Base-by-base conservation (phyloP, 257 asterid species). In the Prunella vulgaris region DNA sequence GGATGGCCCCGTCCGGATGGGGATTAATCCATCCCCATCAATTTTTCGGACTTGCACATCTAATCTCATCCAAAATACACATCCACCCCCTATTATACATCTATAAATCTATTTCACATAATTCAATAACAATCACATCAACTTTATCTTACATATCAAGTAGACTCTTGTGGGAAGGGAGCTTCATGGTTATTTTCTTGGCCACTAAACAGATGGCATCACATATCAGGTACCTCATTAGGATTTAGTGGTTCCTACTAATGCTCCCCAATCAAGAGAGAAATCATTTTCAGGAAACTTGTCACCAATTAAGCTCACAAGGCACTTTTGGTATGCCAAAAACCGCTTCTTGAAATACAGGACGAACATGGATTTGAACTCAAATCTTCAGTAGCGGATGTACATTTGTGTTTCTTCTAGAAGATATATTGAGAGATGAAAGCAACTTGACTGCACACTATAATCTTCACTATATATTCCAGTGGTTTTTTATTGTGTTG, bases 401-500 rank as follows among this genome's bases (percentile, higher is more conserved):
- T 44, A 77, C 60, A 73, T 67, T 68, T 76, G 78, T 66, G 68
- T 69, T 80, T 75, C 81, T 81, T 35, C 81, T 75, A 33, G 95
- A 77, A n/a, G n/a, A n/a, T n/a, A n/a, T n/a, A n/a, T 69, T 80
- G 90, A 66, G 92, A 81, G 73, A 84, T 42, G 28, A 81, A 80
- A 57, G 81, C 83, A 70, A 87, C 79, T 77, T 90, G 97, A 81
- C 97, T 91, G 84, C 92, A 89, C 80, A 79, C 86, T 85, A 67
- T 75, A 87, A 40, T 84, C 97, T 79, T 84, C 96, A 75, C 93
- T 84, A 73, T 89, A 95, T 87, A 82, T 91, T 89, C 99, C 99
- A 91, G 64, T 94, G 99, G 82, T 94, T 94, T 78, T 94, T 94
- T 21, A 94, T 94, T 60, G 99, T 77, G 81, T 94, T 94, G 79